phyloP scores from a whole-genome alignment of 176 grass and related monocot genomes.

The Aechmea fasciata region DNA sequence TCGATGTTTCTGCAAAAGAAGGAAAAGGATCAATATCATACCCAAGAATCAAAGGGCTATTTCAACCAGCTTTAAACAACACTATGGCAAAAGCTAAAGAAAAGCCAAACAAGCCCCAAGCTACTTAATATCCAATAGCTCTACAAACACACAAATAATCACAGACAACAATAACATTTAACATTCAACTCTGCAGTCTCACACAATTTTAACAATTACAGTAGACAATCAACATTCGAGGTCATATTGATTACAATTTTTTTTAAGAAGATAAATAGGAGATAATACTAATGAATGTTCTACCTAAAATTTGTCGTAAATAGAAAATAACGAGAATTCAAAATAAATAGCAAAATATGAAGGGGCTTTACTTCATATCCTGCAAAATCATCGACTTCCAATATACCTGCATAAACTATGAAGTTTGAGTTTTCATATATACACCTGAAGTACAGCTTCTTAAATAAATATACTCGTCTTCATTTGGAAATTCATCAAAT shows the following conservation, averaged over 20 bases:
- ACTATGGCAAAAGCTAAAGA: no score
- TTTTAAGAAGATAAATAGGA: not conserved
- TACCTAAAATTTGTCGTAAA: not conserved
- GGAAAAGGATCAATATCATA: not conserved
- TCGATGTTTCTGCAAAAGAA: slow-evolving; percentile 73
- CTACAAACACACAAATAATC: not conserved
- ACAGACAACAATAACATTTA: not conserved
- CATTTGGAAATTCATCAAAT: no score
- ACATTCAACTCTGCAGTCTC: not conserved
- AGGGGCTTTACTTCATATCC: no score
- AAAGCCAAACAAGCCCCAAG: no score
- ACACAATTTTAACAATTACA: not conserved
- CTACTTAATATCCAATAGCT: not conserved
- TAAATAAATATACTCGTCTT: no score
- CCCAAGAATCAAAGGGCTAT: not conserved
- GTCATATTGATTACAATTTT: not conserved
- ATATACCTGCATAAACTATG: no score
- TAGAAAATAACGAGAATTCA: not conserved
- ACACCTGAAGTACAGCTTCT: no score
- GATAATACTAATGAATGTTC: not conserved
- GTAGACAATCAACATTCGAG: no score
- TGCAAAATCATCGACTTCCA: no score
- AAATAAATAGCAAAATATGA: not conserved
- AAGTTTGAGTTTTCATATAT: no score
- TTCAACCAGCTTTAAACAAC: no score